These are phyloP conservation scores for Trichoderma arundinaceum DNA, from an alignment of 2,329 filamentous ascomycete species.

Conservation along the genomic window DNA sequence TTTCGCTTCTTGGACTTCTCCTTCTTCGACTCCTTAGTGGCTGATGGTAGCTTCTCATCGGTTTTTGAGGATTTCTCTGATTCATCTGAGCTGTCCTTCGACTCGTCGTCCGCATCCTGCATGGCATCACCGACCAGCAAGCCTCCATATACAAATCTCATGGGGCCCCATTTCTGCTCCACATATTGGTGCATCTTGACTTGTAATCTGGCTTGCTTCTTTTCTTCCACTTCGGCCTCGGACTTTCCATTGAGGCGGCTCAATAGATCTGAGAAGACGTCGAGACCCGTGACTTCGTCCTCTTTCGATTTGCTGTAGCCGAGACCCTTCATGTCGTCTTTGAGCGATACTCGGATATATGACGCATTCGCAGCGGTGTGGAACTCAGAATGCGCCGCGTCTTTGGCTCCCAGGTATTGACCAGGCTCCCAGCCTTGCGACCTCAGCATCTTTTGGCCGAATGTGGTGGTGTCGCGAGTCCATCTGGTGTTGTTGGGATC, in stretches of 20 bases:
- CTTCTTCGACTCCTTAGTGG: conserved; percentile 49
- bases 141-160: conserved; percentile 89
- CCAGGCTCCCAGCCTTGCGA: conserved; percentile 92
- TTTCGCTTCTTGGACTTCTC: conserved; percentile 59
- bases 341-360: conserved; percentile 82
- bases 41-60: conserved; percentile 21
- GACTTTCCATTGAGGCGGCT: conserved; percentile 89
- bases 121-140: conserved; percentile 66
- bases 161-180: conserved; percentile 75
- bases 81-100: conserved; percentile 35
- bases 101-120: conserved; percentile 42
- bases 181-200: conserved; percentile 75
- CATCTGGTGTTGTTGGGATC: conserved; percentile 97
- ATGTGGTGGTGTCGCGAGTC: conserved; percentile 79
- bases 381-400: conserved; percentile 74
- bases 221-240: conserved; percentile 72
- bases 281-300: conserved; percentile 82
- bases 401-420: conserved; percentile 76
- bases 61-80: conserved; percentile 36
- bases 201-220: conserved; percentile 71
- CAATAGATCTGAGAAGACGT: conserved; percentile 83
- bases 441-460: conserved; percentile 87
- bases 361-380: conserved; percentile 82
- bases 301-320: conserved; percentile 79
- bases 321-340: conserved; percentile 89